A percentile compares a stretch with the other conserved stretches of the same genome.
These are phyloP conservation scores for Asterionellopsis glacialis DNA, from an alignment of 108 stramenopile species.

Conservation along the genomic window DNA sequence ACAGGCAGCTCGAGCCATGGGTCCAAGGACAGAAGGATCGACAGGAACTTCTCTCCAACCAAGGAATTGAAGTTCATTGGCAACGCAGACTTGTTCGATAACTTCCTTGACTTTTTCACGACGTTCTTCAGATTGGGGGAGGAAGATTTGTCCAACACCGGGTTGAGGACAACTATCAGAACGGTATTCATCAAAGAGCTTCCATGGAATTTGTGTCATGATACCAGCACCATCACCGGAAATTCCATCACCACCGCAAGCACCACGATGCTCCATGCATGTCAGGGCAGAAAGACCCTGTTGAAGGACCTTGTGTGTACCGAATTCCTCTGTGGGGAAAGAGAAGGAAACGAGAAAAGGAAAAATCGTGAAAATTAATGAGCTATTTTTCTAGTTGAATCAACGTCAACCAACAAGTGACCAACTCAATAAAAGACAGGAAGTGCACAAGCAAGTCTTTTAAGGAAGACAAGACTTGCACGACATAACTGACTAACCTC, in stretches of 20 bases:
- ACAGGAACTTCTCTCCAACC: conserved; percentile 91
- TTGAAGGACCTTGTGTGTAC: conserved; percentile 68
- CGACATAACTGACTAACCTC: conserved; percentile 35
- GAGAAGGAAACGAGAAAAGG: conserved; percentile 3
- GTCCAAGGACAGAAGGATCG: conserved; percentile 62
- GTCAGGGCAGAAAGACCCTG: conserved; percentile 72
- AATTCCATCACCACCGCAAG: conserved; percentile 78
- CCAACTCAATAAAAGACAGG: not conserved
- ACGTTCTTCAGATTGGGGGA: conserved; percentile 77
- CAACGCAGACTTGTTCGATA: conserved; percentile 74
- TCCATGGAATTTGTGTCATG: conserved; percentile 95
- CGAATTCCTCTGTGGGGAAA: conserved; percentile 47
- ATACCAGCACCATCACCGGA: conserved; percentile 95
- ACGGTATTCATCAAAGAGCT: conserved; percentile 66
- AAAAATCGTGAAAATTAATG: not conserved
- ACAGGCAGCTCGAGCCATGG: conserved; percentile 54
- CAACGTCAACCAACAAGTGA: too few species aligned
- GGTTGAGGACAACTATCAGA: conserved; percentile 68
- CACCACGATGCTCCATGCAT: conserved; percentile 88
- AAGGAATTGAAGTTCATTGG: conserved; percentile 82
- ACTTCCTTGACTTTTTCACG: conserved; percentile 62
- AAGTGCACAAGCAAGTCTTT: not conserved
- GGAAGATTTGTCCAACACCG: conserved; percentile 91
- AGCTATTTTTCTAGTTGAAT: too few species aligned
- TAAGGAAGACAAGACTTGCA: not conserved